Evolutionary conservation across 2,329 filamentous ascomycete genomes (phyloP).

Genomic region (Cladosporium sp.): DNA sequence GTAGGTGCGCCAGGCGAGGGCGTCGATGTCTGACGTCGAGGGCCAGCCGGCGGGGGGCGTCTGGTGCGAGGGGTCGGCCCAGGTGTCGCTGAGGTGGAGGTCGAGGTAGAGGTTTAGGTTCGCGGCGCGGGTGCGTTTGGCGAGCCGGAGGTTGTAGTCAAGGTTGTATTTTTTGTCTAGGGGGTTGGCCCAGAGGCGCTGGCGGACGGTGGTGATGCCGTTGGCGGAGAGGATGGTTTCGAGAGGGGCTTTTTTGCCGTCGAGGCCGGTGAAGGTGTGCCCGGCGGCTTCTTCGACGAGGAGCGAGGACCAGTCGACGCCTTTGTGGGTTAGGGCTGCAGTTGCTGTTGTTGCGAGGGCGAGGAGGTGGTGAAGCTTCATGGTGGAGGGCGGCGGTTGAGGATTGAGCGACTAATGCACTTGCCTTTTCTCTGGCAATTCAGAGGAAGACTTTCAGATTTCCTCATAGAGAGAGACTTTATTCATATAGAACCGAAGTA

Average conservation of each 20-base stretch:
- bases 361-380: neutral
- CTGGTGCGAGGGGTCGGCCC: conserved; percentile 33
- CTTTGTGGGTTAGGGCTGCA: conserved; percentile 26
- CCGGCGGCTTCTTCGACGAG: conserved; percentile 30
- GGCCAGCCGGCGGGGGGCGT: conserved; percentile 27
- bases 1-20: conserved; percentile 26
- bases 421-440: too few species aligned
- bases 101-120: conserved; percentile 31
- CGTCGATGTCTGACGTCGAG: conserved; percentile 24
- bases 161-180: conserved; percentile 25
- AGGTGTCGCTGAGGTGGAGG: conserved; percentile 30
- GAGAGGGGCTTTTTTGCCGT: conserved; percentile 23
- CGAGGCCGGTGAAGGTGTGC: conserved; percentile 29
- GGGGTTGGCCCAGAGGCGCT: conserved; percentile 28
- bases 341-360: conserved; percentile 5
- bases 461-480: too few species aligned
- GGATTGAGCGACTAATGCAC: too few species aligned
- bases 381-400: neutral
- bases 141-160: conserved; percentile 31
- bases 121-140: conserved; percentile 26
- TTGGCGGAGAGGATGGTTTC: conserved; percentile 21
- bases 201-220: conserved; percentile 22
- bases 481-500: too few species aligned
- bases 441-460: too few species aligned
- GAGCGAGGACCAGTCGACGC: conserved; percentile 34